phyloP scores from a whole-genome alignment of 179 eudicot genomes.

The Camellia oleifera region DNA sequence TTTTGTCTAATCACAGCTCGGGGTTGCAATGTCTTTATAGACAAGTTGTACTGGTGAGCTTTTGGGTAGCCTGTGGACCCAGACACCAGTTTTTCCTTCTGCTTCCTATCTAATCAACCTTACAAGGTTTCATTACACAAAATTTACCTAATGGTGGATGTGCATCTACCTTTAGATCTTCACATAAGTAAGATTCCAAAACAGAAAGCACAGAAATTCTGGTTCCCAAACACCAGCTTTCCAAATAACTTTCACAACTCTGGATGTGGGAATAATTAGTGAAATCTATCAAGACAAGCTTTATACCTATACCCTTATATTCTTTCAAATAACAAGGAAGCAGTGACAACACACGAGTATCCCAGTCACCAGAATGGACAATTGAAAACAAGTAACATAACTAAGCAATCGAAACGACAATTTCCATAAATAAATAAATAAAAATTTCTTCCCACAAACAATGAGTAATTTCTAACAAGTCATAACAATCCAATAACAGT shows the following conservation, averaged over 20 bases:
- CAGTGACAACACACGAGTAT: neutral
- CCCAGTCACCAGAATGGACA: neutral
- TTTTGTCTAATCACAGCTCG: neutral
- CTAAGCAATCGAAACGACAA: neutral
- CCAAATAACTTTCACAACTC: neutral
- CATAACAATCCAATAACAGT: neutral
- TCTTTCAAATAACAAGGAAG: neutral
- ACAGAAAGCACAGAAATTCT: neutral
- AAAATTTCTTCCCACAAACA: neutral
- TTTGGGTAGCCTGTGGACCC: neutral
- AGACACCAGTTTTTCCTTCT: neutral
- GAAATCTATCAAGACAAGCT: neutral
- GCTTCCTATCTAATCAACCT: neutral
- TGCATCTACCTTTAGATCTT: neutral
- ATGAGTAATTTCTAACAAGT: neutral
- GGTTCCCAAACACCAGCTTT: neutral
- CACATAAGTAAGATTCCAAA: neutral
- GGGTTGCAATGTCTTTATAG: neutral
- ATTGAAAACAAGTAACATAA: neutral
- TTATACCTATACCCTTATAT: neutral
- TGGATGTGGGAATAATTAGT: neutral
- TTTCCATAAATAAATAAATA: neutral
- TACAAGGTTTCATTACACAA: neutral
- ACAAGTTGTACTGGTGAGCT: neutral
- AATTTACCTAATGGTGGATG: neutral